A percentile compares a stretch with the other conserved stretches of the same genome.
Conservation (phyloP, 2,329 filamentous ascomycete species). For the Claviceps sorghi region DNA sequence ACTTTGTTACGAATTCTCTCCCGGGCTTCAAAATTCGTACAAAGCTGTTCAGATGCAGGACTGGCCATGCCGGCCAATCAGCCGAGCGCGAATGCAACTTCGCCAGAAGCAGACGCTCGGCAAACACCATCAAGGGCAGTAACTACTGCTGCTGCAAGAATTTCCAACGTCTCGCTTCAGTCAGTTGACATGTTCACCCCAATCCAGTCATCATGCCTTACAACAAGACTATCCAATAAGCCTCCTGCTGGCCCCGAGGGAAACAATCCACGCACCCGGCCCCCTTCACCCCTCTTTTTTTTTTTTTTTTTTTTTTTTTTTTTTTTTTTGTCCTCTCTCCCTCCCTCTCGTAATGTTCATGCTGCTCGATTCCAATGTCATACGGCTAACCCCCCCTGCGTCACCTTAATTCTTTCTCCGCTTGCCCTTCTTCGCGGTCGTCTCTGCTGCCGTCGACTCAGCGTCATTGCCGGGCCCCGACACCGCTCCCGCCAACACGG, state of each 20-base stretch:
- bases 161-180: not conserved
- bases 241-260: not conserved
- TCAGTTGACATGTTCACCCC: not conserved
- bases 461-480: slow-evolving; percentile 15
- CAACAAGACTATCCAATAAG: not conserved
- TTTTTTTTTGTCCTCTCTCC: not conserved
- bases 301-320: not conserved
- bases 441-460: slow-evolving; percentile 18
- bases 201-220: not conserved
- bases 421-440: slow-evolving; percentile 28
- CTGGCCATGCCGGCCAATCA: not conserved
- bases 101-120: not conserved
- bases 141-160: not conserved
- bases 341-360: not conserved
- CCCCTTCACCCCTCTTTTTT: not conserved
- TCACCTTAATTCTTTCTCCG: slow-evolving; percentile 27
- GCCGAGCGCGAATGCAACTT: not conserved
- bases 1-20: not conserved
- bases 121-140: not conserved
- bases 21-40: not conserved
- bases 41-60: not conserved
- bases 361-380: not conserved
- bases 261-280: no score
- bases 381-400: not conserved
- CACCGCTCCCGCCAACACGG: slow-evolving; percentile 23